phyloP scores from a whole-genome alignment of 2,329 filamentous ascomycete species.

The Phyllosticta paracitricarpa region DNA sequence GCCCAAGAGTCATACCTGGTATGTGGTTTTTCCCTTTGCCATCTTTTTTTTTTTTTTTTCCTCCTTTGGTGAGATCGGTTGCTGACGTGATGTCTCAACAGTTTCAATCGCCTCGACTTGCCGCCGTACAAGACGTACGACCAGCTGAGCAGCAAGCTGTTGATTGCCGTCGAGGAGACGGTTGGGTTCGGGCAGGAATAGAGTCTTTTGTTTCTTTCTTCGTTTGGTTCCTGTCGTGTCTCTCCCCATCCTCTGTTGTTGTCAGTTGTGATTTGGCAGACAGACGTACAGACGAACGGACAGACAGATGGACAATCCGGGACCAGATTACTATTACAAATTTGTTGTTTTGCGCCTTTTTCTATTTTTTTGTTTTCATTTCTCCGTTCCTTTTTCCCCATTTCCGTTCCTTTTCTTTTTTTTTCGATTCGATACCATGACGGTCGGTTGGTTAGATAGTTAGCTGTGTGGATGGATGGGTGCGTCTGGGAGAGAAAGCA shows the following conservation, averaged over 20 bases:
- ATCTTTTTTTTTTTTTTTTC: not conserved
- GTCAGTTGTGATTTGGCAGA: not conserved
- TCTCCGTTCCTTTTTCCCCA: no score
- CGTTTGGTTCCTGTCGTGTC: not conserved
- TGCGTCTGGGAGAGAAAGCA: no score
- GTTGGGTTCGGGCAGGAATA: constrained; percentile 99
- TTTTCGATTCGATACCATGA: no score
- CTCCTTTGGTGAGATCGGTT: constrained; percentile 1
- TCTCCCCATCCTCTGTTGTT: not conserved
- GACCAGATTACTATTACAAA: no score
- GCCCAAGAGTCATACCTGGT: constrained; percentile 98
- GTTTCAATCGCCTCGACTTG: constrained; percentile 94
- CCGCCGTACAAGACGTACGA: constrained; percentile 88
- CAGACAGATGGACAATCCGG: no score
- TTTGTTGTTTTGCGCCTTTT: no score
- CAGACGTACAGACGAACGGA: no score
- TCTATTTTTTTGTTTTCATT: no score
- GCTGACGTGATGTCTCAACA: constrained; percentile 25
- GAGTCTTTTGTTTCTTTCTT: not conserved
- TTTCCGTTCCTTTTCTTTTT: no score
- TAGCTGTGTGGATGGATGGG: no score
- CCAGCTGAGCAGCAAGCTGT: constrained; percentile 76
- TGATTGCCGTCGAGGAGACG: constrained; percentile 95
- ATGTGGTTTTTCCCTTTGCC: constrained; percentile 32
- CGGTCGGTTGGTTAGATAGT: no score